These are phyloP conservation scores for Pelargonium nanum DNA, from an alignment of 345 rosid genomes.

Conservation along the genomic window DNA sequence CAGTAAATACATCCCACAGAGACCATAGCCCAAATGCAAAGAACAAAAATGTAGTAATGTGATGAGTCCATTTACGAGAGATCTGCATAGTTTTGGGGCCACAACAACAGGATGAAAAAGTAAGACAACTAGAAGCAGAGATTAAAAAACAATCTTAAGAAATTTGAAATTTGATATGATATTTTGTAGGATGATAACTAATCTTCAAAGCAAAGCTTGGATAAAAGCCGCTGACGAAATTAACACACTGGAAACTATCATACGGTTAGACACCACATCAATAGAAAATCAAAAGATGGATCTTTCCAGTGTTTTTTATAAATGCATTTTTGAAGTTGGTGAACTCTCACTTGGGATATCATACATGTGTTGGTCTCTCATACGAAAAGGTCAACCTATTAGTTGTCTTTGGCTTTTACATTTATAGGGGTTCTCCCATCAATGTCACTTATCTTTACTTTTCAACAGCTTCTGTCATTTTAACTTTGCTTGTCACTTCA, in stretches of 20 bases:
- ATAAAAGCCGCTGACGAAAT: background rate
- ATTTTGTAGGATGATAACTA: background rate
- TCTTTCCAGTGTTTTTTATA: background rate
- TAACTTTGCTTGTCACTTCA: too few relatives aligned
- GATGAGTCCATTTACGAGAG: slow-evolving; percentile 18
- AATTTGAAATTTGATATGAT: background rate
- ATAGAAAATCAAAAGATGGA: background rate
- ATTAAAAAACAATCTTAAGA: background rate
- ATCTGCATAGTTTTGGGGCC: slow-evolving; percentile 6
- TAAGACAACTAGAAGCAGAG: background rate
- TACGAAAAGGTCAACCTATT: too few relatives aligned
- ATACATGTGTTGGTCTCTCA: too few relatives aligned
- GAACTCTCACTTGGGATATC: too few relatives aligned
- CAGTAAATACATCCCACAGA: slow-evolving; percentile 13
- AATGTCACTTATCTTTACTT: too few relatives aligned
- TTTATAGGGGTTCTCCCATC: too few relatives aligned
- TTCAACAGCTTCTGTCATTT: too few relatives aligned
- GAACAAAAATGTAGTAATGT: slow-evolving; percentile 13
- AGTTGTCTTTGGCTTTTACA: too few relatives aligned
- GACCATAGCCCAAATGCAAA: slow-evolving; percentile 15
- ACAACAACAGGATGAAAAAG: slow-evolving; percentile 2
- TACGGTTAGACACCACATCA: background rate
- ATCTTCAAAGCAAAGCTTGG: too few relatives aligned
- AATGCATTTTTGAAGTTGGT: too few relatives aligned
- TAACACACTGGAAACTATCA: background rate